Evolutionary conservation across 169 alveolate genomes (phyloP).

Genomic region (Plasmodium falciparum): DNA sequence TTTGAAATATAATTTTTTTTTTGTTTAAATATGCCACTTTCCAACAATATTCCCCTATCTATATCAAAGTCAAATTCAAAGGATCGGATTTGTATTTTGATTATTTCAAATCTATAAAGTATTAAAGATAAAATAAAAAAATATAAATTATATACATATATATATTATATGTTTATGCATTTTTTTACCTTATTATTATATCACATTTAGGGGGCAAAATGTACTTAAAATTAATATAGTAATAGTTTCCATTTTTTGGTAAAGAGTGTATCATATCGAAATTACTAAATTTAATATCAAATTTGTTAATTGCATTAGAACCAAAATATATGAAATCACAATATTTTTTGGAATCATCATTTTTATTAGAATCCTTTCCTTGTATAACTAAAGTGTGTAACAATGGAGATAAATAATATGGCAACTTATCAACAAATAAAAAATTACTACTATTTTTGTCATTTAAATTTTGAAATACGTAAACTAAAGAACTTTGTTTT

Average conservation of each 20-base stretch:
- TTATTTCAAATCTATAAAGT: conserved; percentile 54
- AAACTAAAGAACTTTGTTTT: conserved; percentile 62
- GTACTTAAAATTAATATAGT: conserved; percentile 57
- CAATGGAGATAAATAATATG: conserved; percentile 67
- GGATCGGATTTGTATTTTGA: conserved; percentile 61
- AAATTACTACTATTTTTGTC: conserved; percentile 34
- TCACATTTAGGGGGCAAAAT: conserved; percentile 71
- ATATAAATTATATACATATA: neutral
- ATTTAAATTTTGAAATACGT: conserved; percentile 72
- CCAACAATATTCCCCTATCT: conserved; percentile 72
- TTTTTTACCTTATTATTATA: conserved; percentile 58
- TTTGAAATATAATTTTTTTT: conserved; percentile 36
- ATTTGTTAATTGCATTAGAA: conserved; percentile 47
- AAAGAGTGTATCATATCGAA: conserved; percentile 26
- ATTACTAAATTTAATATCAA: conserved; percentile 62
- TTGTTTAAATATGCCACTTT: conserved; percentile 71
- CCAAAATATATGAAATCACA: conserved; percentile 70
- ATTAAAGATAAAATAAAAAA: conserved; percentile 9
- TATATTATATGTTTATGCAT: neutral
- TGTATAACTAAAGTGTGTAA: conserved; percentile 60
- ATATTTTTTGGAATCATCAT: conserved; percentile 14
- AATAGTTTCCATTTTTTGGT: conserved; percentile 64
- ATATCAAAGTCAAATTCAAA: conserved; percentile 74
- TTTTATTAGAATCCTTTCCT: conserved; percentile 40
- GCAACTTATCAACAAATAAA: conserved; percentile 70